Evolutionary conservation across 441 rosid species (phyloP).

Genomic region (Mallotus repandus): DNA sequence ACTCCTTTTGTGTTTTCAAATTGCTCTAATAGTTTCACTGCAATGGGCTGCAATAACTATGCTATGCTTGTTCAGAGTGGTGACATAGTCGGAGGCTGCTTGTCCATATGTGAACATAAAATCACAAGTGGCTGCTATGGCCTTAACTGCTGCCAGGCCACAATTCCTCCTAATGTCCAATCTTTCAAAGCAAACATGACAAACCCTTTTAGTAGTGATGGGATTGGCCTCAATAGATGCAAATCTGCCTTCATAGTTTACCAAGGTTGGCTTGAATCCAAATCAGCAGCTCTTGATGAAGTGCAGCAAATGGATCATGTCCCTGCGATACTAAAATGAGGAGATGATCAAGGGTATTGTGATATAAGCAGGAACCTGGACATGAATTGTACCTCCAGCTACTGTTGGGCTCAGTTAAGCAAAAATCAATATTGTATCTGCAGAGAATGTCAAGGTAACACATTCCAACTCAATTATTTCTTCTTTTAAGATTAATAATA

Average conservation of each 20-base stretch:
- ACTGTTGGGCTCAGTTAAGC: constrained; percentile 12
- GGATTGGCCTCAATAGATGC: background rate
- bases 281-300: background rate
- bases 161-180: constrained; percentile 18
- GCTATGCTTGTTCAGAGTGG: background rate
- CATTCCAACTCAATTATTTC: too few species aligned
- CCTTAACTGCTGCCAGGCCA: constrained; percentile 23
- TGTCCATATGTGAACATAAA: constrained; percentile 10
- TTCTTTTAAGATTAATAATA: too few species aligned
- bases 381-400: background rate
- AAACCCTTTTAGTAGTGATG: background rate
- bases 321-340: constrained; percentile 20
- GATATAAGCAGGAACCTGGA: background rate
- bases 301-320: background rate
- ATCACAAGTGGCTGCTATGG: constrained; percentile 17
- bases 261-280: constrained; percentile 7
- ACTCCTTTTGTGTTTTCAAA: constrained; percentile 15
- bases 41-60: constrained; percentile 18
- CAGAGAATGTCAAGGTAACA: background rate
- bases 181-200: constrained; percentile 12
- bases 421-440: constrained; percentile 14
- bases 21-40: constrained; percentile 6
- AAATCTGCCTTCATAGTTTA: constrained; percentile 24
- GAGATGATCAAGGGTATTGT: constrained; percentile 9
- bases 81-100: constrained; percentile 9